Percentiles rank a stretch among this genome's conserved stretches.
These are phyloP conservation scores for Monosporascus sp. DNA, from an alignment of 2,329 filamentous ascomycete species.

Conservation along the genomic window DNA sequence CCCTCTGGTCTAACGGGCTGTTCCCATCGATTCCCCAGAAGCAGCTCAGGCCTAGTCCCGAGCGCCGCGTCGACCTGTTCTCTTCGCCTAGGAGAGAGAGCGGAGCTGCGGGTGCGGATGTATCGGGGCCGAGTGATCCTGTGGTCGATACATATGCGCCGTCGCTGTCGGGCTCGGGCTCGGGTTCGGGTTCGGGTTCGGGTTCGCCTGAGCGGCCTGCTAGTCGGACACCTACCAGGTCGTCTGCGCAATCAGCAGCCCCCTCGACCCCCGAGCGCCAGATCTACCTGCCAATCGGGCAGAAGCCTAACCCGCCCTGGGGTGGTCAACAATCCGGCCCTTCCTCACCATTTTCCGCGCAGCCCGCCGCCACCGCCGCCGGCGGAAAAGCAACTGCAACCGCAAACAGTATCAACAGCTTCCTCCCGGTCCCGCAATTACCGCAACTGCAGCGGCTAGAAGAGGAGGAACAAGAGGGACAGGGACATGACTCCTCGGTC, in stretches of 20 bases:
- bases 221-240: conserved; percentile 3
- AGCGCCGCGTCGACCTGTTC: conserved; percentile 28
- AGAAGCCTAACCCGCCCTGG: conserved; percentile 41
- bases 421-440: conserved; percentile 5
- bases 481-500: conserved; percentile 23
- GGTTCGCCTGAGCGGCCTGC: conserved; percentile 9
- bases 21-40: conserved; percentile 29
- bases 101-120: neutral
- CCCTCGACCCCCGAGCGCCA: conserved; percentile 26
- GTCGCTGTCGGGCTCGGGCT: neutral
- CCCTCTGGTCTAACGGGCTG: conserved; percentile 22
- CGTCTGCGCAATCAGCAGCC: conserved; percentile 4
- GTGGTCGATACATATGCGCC: conserved; percentile 20
- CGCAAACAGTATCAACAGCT: neutral
- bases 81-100: conserved; percentile 14
- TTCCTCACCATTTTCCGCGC: conserved; percentile 32
- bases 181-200: conserved; percentile 1
- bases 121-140: conserved; percentile 15
- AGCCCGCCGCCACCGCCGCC: conserved; percentile 21
- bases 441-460: neutral
- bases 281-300: conserved; percentile 31
- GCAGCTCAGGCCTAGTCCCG: conserved; percentile 26
- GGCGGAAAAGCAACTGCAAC: conserved; percentile 3
- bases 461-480: conserved; percentile 5
- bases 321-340: conserved; percentile 15